These are phyloP conservation scores for Xylariaceae sp. DNA, from an alignment of 2,329 filamentous ascomycete species.

Conservation along the genomic window DNA sequence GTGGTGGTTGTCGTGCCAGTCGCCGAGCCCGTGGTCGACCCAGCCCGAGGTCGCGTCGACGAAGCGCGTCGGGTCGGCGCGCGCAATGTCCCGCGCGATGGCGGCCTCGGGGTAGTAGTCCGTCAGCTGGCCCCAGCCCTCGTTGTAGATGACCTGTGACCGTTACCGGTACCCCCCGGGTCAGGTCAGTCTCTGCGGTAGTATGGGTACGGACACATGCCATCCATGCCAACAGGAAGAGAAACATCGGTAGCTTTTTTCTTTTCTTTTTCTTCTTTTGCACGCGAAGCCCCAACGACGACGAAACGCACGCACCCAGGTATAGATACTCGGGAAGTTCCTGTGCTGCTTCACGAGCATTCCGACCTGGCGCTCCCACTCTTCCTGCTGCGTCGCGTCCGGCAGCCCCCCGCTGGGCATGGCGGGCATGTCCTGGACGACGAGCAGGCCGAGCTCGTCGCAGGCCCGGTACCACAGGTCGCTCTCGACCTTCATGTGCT, in stretches of 20 bases:
- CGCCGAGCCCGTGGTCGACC: constrained; percentile 60
- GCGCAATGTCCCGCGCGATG: constrained; percentile 46
- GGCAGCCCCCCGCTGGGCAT: constrained; percentile 31
- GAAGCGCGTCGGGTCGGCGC: constrained; percentile 56
- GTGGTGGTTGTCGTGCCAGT: constrained; percentile 63
- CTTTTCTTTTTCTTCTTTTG: too few species aligned
- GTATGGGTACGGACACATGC: too few species aligned
- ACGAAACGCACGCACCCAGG: constrained; percentile 42
- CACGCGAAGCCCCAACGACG: too few species aligned
- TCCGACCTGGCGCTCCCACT: constrained; percentile 51
- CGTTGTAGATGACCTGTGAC: constrained; percentile 57
- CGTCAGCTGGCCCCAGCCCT: constrained; percentile 59
- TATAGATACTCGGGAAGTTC: constrained; percentile 56
- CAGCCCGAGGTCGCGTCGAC: constrained; percentile 59
- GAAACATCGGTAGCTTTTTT: too few species aligned
- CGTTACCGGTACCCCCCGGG: background rate
- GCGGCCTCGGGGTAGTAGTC: constrained; percentile 46
- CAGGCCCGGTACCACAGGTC: constrained; percentile 62
- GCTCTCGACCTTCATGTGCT: constrained; percentile 46
- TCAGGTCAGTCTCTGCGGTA: too few species aligned
- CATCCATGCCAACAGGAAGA: too few species aligned
- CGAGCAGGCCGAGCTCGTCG: constrained; percentile 56
- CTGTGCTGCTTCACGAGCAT: constrained; percentile 55
- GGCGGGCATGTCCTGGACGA: constrained; percentile 68
- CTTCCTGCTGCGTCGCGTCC: constrained; percentile 36